phyloP scores from a whole-genome alignment of 129 eudicot genomes.

The Flaveria bidentis region DNA sequence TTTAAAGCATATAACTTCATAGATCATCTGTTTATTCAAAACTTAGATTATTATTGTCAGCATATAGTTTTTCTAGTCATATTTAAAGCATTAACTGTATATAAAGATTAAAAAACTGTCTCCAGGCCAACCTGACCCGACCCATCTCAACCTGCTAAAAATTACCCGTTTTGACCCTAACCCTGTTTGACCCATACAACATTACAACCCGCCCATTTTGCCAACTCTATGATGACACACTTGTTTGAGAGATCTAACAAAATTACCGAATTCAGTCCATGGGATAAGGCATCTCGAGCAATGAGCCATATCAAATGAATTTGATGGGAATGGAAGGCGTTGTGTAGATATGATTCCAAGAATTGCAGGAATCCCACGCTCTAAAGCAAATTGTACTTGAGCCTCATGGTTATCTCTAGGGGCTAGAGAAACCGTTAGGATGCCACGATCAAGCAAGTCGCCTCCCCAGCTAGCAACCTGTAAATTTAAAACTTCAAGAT shows the following conservation, averaged over 20 bases:
- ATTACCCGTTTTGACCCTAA: not conserved
- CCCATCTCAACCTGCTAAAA: not conserved
- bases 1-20: not conserved
- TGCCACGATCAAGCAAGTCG: slow-evolving; percentile 87
- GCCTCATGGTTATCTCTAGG: slow-evolving; percentile 99
- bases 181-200: not conserved
- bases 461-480: slow-evolving; percentile 99
- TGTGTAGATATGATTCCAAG: slow-evolving; percentile 94
- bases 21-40: not conserved
- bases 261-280: slow-evolving; percentile 92
- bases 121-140: not conserved
- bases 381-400: slow-evolving; percentile 96
- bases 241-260: slow-evolving; percentile 10
- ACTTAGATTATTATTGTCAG: not conserved
- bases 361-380: slow-evolving; percentile 96
- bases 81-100: not conserved
- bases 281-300: slow-evolving; percentile 99
- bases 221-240: slow-evolving; percentile 4
- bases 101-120: not conserved
- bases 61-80: not conserved
- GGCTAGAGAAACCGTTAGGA: slow-evolving; percentile 88
- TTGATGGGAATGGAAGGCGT: slow-evolving; percentile 97
- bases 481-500: slow-evolving; percentile 1
- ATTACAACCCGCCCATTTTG: not conserved
- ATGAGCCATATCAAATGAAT: slow-evolving; percentile 97